These are phyloP conservation scores for Lagenidium giganteum DNA, from an alignment of 352 stramenopile species.

Conservation along the genomic window DNA sequence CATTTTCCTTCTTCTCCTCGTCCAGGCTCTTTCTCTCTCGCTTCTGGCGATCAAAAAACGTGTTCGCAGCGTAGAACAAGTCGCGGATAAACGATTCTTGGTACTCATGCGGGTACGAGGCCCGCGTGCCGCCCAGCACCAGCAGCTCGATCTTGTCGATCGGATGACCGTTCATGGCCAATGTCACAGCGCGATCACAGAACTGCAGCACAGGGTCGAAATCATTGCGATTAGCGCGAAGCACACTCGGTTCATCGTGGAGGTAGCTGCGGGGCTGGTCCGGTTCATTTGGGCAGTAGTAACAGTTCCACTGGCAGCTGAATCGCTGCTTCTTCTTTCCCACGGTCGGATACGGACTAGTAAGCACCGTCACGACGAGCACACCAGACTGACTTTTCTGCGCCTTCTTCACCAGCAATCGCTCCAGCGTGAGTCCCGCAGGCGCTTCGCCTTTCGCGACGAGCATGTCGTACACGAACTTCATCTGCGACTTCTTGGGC, in stretches of 20 bases:
- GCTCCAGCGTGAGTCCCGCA: conserved; percentile 52
- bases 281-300: conserved; percentile 93
- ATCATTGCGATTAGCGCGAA: conserved; percentile 89
- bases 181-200: conserved; percentile 84
- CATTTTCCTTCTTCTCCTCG: conserved; percentile 88
- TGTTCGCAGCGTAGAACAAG: conserved; percentile 91
- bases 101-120: conserved; percentile 89
- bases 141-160: conserved; percentile 93
- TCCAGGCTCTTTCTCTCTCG: conserved; percentile 67
- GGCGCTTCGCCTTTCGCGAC: conserved; percentile 54
- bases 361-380: conserved; percentile 90
- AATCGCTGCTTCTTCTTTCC: conserved; percentile 81
- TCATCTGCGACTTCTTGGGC: conserved; percentile 90
- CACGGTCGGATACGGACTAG: conserved; percentile 84
- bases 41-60: conserved; percentile 78
- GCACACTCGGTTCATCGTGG: conserved; percentile 90
- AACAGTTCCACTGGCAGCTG: conserved; percentile 94
- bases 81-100: conserved; percentile 90
- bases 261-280: conserved; percentile 90
- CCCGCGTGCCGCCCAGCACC: conserved; percentile 89
- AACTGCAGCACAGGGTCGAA: conserved; percentile 92
- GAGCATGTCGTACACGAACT: conserved; percentile 77
- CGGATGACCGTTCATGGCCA: conserved; percentile 90
- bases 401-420: conserved; percentile 85
- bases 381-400: conserved; percentile 89